These are phyloP conservation scores for Penicillium coprophilum DNA, from an alignment of 495 filamentous ascomycete genomes.

Conservation along the genomic window DNA sequence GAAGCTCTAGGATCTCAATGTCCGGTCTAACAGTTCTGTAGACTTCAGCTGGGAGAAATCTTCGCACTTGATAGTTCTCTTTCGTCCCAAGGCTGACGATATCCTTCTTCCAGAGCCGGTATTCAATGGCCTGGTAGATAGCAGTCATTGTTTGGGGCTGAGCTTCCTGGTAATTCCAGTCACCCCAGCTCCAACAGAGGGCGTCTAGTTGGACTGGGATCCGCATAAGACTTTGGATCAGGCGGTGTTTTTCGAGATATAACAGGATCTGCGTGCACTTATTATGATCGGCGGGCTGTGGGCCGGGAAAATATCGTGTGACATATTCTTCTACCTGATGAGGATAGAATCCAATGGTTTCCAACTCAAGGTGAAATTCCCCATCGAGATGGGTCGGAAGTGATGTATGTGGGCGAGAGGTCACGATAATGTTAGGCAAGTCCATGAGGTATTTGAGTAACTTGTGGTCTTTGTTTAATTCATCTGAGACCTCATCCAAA, in stretches of 20 bases:
- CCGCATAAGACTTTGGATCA: conserved; percentile 40
- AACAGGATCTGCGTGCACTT: conserved; percentile 20
- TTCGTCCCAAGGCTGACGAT: conserved; percentile 27
- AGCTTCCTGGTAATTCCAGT: conserved; percentile 4
- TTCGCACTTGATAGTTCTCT: not conserved
- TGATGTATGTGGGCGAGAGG: not conserved
- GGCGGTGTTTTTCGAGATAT: conserved; percentile 34
- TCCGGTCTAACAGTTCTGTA: conserved; percentile 20
- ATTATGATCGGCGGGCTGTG: not conserved
- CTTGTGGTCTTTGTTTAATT: not conserved
- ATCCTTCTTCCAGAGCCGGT: conserved; percentile 43
- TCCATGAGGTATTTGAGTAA: not conserved
- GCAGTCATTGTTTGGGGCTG: conserved; percentile 38
- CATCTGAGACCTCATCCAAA: not conserved
- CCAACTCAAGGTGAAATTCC: not conserved
- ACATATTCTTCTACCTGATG: not conserved
- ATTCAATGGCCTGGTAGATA: conserved; percentile 41
- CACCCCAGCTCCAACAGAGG: conserved; percentile 43
- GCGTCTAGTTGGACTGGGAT: conserved; percentile 51
- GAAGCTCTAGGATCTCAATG: conserved; percentile 29
- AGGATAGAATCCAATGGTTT: not conserved
- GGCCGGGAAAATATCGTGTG: not conserved
- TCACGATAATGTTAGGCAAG: not conserved
- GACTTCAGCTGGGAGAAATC: conserved; percentile 4
- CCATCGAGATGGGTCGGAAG: not conserved